Evolutionary conservation across 495 filamentous ascomycete genomes (phyloP), one percentile per base, ranked within the genome.

Genomic region (Trichoderma parareesei): DNA sequence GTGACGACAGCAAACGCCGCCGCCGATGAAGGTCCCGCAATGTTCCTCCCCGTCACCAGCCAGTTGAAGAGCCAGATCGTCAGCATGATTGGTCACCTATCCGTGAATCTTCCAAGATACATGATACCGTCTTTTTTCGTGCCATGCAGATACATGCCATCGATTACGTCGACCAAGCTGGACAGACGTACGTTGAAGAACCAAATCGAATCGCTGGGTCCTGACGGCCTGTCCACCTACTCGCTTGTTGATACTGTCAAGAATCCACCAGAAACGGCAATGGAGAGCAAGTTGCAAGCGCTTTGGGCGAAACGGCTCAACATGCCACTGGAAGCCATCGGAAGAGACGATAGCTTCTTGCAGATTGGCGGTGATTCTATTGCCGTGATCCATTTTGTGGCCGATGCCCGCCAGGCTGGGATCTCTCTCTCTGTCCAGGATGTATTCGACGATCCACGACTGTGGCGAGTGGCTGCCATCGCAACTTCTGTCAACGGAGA

Each of bases 121-220:
- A 70, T 70, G 69, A 40, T 70, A 33, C 69, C 69, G 1, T 61
- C 61, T 5, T 16, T 65, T 2, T 68, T 61, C 46, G 63, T 70
- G 35, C 37, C 35, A 10, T 40, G 38, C 60, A 16, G 35, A 61
- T 61, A 40, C 18, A 61, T 61, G 60, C 60, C 60, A 8, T 43
- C 18, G 8, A 40, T 41, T 90, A 94, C 69, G 88, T 85, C 67
- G 80, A 87, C 60, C 88, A 61, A 61, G 35, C 5, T 61, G 7
- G 37, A 61, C 35, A 20, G 60, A 5, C 37, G 18, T 2, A 41
- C 16, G 14, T 37, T 61, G 38, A 40, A 43, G 41, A 35, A 18
- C 11, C 8, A 18, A 7, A 38, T 14, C 37, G 60, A 43, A 20
- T 41, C 4, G 18, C 41, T 61, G 11, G 41, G 16, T n/a, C 37